Percentiles rank a stretch among this genome's conserved stretches.
These are phyloP conservation scores for Nothophoma quercina DNA, from an alignment of 2,329 filamentous ascomycete species.

Conservation along the genomic window DNA sequence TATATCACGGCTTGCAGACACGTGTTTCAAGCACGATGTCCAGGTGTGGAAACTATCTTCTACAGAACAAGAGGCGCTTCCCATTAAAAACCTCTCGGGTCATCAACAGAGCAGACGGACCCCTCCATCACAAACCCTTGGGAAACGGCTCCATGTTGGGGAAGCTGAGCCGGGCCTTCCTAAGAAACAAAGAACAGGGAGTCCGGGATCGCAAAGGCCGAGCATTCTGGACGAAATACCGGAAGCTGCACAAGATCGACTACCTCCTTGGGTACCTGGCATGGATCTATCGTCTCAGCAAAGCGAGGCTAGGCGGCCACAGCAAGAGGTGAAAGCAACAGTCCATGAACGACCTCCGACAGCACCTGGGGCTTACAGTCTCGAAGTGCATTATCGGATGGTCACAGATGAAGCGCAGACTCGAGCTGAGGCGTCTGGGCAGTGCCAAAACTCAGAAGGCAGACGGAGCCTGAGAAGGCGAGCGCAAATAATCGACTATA, in stretches of 20 bases:
- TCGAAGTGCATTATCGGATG: too few species aligned
- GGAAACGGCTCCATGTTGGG: not conserved
- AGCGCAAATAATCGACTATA: too few species aligned
- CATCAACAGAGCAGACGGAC: not conserved
- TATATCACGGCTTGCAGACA: not conserved
- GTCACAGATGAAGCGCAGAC: too few species aligned
- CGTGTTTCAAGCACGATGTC: not conserved
- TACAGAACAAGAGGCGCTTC: not conserved
- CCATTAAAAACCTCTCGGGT: not conserved
- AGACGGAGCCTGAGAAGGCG: too few species aligned
- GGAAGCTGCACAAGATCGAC: not conserved
- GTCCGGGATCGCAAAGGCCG: not conserved
- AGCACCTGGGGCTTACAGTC: too few species aligned
- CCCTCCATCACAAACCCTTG: not conserved
- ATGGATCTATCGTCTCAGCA: too few species aligned
- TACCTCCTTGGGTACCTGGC: too few species aligned
- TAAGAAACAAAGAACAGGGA: not conserved
- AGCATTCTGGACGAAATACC: not conserved
- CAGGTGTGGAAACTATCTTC: not conserved
- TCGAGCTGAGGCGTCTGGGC: too few species aligned
- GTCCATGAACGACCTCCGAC: too few species aligned
- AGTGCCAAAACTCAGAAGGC: too few species aligned
- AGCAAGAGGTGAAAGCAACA: too few species aligned
- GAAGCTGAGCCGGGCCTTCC: not conserved
- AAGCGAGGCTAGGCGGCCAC: too few species aligned